These are phyloP conservation scores for Wickerhamiella galacta DNA, from an alignment of 805 yeast genomes.

Conservation along the genomic window DNA sequence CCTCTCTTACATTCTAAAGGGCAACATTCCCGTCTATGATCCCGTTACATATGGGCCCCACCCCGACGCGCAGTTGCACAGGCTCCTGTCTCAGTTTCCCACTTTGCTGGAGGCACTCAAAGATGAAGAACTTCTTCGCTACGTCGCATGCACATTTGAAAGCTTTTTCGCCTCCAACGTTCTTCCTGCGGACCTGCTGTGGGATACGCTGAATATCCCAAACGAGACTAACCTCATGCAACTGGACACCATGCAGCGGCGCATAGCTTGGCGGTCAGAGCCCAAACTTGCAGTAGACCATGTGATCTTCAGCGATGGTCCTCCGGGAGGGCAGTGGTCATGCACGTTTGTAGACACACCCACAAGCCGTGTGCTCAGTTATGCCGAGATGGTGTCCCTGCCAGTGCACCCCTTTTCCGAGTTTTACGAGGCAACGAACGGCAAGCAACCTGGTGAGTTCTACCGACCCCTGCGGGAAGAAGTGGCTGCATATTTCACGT, in stretches of 20 bases:
- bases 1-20: conserved; percentile 19
- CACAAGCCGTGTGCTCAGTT: conserved; percentile 14
- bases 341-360: conserved; percentile 9
- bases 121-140: conserved; percentile 10
- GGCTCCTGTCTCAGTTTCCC: conserved; percentile 7
- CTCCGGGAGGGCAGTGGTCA: conserved; percentile 23
- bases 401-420: conserved; percentile 19
- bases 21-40: conserved; percentile 19
- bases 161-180: conserved; percentile 12
- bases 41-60: conserved; percentile 15
- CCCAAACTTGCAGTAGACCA: conserved; percentile 9
- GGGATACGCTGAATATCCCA: conserved; percentile 17
- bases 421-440: conserved; percentile 8
- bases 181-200: conserved; percentile 15
- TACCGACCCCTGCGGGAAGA: conserved; percentile 17
- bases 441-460: conserved; percentile 8
- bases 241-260: conserved; percentile 11
- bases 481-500: conserved; percentile 17
- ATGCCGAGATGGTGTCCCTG: conserved; percentile 22
- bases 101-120: conserved; percentile 12
- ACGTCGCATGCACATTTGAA: conserved; percentile 9
- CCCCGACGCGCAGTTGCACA: conserved; percentile 18
- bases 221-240: conserved; percentile 14
- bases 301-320: conserved; percentile 15
- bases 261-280: conserved; percentile 15